These are phyloP conservation scores for Globisporangium abappressorium DNA, from an alignment of 352 stramenopile species.

Conservation along the genomic window DNA sequence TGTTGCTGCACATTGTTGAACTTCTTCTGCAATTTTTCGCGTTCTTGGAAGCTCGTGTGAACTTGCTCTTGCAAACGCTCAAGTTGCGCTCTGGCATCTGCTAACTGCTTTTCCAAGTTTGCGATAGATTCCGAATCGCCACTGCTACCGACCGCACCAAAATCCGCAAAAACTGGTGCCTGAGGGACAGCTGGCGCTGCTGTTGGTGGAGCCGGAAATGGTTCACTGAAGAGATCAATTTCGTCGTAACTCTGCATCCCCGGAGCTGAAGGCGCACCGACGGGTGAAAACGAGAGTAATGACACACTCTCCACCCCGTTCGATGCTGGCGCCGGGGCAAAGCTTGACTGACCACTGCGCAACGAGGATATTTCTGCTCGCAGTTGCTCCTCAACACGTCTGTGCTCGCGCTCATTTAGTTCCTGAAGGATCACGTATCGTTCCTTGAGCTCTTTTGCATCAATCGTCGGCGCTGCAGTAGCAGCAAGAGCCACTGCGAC, in stretches of 20 bases:
- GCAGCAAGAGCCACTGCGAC: background rate
- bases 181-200: background rate
- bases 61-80: slow-evolving; percentile 21
- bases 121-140: slow-evolving; percentile 2
- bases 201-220: background rate
- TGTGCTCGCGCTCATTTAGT: slow-evolving; percentile 41
- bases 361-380: slow-evolving; percentile 14
- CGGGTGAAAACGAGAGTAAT: slow-evolving; percentile 43
- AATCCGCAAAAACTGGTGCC: background rate
- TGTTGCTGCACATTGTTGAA: slow-evolving; percentile 22
- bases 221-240: slow-evolving; percentile 47
- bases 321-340: background rate
- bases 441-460: slow-evolving; percentile 40
- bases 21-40: slow-evolving; percentile 21
- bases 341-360: slow-evolving; percentile 20
- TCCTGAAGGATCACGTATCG: slow-evolving; percentile 45
- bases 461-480: slow-evolving; percentile 30
- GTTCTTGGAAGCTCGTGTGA: background rate
- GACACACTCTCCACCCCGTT: slow-evolving; percentile 25
- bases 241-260: slow-evolving; percentile 42
- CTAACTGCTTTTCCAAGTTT: slow-evolving; percentile 10
- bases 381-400: slow-evolving; percentile 14
- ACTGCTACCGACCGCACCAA: background rate
- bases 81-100: slow-evolving; percentile 15
- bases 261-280: slow-evolving; percentile 8